phyloP scores from a whole-genome alignment of 2,329 filamentous ascomycete genomes.

The Aspergillus fructus region DNA sequence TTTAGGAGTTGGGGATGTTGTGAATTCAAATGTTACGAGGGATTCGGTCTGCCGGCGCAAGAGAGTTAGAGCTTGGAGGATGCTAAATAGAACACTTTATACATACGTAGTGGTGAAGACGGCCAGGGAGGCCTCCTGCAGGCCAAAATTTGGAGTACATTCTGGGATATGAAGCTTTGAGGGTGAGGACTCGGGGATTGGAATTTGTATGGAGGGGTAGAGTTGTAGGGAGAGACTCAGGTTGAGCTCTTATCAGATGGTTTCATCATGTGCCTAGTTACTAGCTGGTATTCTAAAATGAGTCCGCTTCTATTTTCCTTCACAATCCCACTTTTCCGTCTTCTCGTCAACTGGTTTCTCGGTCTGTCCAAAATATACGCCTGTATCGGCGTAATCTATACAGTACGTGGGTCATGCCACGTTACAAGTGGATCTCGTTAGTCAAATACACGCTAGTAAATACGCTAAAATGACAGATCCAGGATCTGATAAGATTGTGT shows the following conservation, averaged over 20 bases:
- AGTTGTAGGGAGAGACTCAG: background rate
- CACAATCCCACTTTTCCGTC: background rate
- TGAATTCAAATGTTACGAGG: conserved; percentile 45
- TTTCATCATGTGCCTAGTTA: conserved; percentile 1
- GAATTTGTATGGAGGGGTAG: conserved; percentile 1
- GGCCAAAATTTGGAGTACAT: conserved; percentile 41
- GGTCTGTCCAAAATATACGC: background rate
- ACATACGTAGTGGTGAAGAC: conserved; percentile 39
- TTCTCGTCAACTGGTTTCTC: background rate
- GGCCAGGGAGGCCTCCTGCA: conserved; percentile 35
- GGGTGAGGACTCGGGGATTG: background rate
- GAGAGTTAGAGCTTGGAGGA: background rate
- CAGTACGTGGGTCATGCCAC: background rate
- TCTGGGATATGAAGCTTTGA: conserved; percentile 1
- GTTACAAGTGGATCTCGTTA: background rate
- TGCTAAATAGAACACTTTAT: background rate
- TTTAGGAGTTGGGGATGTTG: conserved; percentile 27
- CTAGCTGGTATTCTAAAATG: background rate
- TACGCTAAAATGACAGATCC: background rate
- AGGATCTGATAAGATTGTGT: conserved; percentile 8
- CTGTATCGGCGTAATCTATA: background rate
- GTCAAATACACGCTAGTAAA: background rate
- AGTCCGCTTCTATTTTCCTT: background rate
- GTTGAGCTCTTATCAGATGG: background rate
- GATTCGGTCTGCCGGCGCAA: conserved; percentile 25